These are phyloP conservation scores for Elaeis oleifera DNA, from an alignment of 202 grass and related monocot genomes.

Conservation along the genomic window DNA sequence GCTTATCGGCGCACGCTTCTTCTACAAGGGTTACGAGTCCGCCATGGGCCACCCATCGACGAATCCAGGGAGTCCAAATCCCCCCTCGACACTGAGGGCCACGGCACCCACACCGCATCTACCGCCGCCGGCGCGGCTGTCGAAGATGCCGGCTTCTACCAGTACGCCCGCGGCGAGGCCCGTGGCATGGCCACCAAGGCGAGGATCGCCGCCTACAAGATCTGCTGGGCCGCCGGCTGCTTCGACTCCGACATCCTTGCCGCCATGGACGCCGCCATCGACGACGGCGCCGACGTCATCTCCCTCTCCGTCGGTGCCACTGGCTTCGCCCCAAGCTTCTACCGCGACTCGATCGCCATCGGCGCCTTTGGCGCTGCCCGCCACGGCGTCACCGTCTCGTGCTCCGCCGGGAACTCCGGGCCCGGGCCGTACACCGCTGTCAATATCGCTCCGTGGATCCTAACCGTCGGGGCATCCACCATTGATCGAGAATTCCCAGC, in stretches of 20 bases:
- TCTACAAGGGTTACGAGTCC: conserved; percentile 26
- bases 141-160: conserved; percentile 15
- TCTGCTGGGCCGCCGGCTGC: conserved; percentile 23
- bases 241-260: conserved; percentile 16
- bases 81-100: conserved; percentile 26
- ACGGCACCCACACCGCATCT: conserved; percentile 40
- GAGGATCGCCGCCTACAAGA: conserved; percentile 40
- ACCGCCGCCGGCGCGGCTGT: conserved; percentile 28
- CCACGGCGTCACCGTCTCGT: conserved; percentile 33
- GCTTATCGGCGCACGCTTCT: conserved; percentile 42
- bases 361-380: conserved; percentile 21
- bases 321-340: neutral
- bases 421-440: conserved; percentile 3
- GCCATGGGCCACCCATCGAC: neutral
- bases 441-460: conserved; percentile 33
- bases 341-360: conserved; percentile 4
- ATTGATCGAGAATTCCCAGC: conserved; percentile 32
- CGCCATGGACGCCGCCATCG: conserved; percentile 28
- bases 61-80: conserved; percentile 25
- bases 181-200: conserved; percentile 27
- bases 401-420: conserved; percentile 27
- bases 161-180: conserved; percentile 22
- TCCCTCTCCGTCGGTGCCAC: conserved; percentile 20
- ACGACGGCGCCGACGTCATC: conserved; percentile 27
- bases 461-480: conserved; percentile 36